These are phyloP conservation scores for Wickerhamiella pararugosa DNA, from an alignment of 1,139 yeast genomes.

Conservation along the genomic window DNA sequence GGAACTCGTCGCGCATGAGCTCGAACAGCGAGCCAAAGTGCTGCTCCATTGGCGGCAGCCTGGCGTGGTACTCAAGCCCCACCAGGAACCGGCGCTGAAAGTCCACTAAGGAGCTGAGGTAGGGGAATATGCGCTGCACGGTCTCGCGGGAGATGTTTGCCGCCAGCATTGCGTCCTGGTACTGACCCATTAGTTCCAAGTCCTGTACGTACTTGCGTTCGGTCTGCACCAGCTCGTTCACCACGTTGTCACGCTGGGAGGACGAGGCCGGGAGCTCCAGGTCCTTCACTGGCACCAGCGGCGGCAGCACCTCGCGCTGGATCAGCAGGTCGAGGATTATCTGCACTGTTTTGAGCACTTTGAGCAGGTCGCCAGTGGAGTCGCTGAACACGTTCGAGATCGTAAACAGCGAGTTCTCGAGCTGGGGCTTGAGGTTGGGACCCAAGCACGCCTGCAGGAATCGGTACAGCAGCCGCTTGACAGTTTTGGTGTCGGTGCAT, in stretches of 20 bases:
- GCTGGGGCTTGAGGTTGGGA: slow-evolving; percentile 40
- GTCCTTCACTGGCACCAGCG: background rate
- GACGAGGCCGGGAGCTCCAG: slow-evolving; percentile 16
- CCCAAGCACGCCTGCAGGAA: slow-evolving; percentile 78
- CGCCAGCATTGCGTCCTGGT: slow-evolving; percentile 50
- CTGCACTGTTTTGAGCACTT: slow-evolving; percentile 25
- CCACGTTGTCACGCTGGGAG: slow-evolving; percentile 47
- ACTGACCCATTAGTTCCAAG: slow-evolving; percentile 53
- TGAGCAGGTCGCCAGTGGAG: slow-evolving; percentile 60
- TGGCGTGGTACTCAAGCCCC: slow-evolving; percentile 78
- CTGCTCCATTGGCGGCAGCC: slow-evolving; percentile 60
- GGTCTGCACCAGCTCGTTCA: slow-evolving; percentile 71
- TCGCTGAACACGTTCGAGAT: slow-evolving; percentile 81
- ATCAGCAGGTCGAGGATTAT: slow-evolving; percentile 21
- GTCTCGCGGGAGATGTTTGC: slow-evolving; percentile 67
- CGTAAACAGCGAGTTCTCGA: slow-evolving; percentile 76
- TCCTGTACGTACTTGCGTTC: slow-evolving; percentile 91
- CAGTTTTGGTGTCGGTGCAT: slow-evolving; percentile 58
- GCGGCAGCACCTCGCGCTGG: slow-evolving; percentile 4
- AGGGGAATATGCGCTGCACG: slow-evolving; percentile 75
- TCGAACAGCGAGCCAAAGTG: slow-evolving; percentile 79
- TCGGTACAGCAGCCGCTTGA: slow-evolving; percentile 83
- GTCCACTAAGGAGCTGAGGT: slow-evolving; percentile 67
- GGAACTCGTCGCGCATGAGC: slow-evolving; percentile 64
- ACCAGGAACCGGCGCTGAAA: slow-evolving; percentile 81